Evolutionary conservation across 1,284 basidiomycete genomes (phyloP).

Genomic region (Sutorius eximius): DNA sequence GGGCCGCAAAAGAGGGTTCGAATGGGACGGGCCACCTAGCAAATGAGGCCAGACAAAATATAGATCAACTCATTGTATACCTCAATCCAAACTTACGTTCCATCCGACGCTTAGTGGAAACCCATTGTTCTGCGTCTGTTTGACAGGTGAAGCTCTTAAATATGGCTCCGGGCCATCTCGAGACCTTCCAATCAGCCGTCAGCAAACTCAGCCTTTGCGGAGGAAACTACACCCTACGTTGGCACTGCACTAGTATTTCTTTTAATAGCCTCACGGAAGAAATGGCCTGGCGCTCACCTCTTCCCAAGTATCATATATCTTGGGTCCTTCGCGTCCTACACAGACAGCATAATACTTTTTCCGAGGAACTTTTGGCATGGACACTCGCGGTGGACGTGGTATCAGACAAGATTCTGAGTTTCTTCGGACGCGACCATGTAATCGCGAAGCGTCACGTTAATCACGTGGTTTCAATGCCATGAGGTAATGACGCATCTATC

Average conservation of each 20-base stretch:
- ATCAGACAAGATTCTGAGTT: too few species aligned
- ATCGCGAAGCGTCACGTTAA: not conserved
- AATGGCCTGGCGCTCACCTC: constrained; percentile 40
- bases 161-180: constrained; percentile 46
- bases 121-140: constrained; percentile 48
- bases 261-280: not conserved
- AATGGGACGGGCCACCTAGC: constrained; percentile 9
- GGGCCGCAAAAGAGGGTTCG: not conserved
- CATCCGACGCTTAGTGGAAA: constrained; percentile 21
- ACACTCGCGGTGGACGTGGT: not conserved
- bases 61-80: not conserved
- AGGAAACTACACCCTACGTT: constrained; percentile 31
- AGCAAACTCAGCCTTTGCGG: not conserved
- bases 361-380: constrained; percentile 35
- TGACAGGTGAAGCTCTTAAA: constrained; percentile 49
- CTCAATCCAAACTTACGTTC: constrained; percentile 20
- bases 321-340: constrained; percentile 51
- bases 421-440: not conserved
- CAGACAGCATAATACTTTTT: constrained; percentile 60
- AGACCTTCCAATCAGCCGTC: constrained; percentile 39
- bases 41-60: constrained; percentile 1
- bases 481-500: too few species aligned
- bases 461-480: not conserved
- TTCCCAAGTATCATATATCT: constrained; percentile 55
- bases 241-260: constrained; percentile 39